Evolutionary conservation across 495 filamentous ascomycete species (phyloP).

Genomic region (Annulohypoxylon moriforme): DNA sequence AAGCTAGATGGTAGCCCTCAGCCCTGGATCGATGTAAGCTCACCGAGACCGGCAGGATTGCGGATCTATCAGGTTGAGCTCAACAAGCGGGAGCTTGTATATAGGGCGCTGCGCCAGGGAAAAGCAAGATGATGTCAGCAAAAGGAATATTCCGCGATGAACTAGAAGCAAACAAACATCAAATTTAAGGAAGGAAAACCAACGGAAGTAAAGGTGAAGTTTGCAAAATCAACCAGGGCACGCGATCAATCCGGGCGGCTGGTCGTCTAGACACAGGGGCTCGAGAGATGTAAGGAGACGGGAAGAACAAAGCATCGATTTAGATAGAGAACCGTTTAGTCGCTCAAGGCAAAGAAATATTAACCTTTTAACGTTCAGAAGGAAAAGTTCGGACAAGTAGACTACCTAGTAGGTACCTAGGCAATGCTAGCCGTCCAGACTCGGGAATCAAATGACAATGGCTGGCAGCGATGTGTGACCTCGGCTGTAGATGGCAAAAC

Average conservation of each 20-base stretch:
- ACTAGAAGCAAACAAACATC: constrained; percentile 22
- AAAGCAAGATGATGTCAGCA: constrained; percentile 41
- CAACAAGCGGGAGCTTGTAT: constrained; percentile 37
- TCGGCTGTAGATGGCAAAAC: constrained; percentile 18
- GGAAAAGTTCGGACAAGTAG: constrained; percentile 9
- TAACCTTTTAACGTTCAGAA: constrained; percentile 6
- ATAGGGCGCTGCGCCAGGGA: constrained; percentile 13
- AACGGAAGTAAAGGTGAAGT: constrained; percentile 8
- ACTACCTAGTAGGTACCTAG: no score
- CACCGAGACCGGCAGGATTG: constrained; percentile 41
- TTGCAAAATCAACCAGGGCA: constrained; percentile 4
- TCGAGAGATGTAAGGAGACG: constrained; percentile 9
- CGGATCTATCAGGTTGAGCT: constrained; percentile 40
- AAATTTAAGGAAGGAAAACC: constrained; percentile 22
- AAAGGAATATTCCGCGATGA: constrained; percentile 33
- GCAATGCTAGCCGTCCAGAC: background rate
- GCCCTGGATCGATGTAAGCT: constrained; percentile 20
- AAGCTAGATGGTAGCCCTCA: constrained; percentile 26
- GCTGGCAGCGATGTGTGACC: background rate
- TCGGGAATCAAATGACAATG: background rate
- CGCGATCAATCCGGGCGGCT: constrained; percentile 17
- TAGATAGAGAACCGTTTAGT: background rate
- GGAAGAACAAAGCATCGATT: constrained; percentile 21
- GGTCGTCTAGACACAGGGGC: background rate
- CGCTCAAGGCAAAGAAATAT: background rate